Percentiles rank a stretch among this genome's conserved stretches.
Conservation (phyloP, 768 basidiomycete species). For the Rhizopogon sp. region DNA sequence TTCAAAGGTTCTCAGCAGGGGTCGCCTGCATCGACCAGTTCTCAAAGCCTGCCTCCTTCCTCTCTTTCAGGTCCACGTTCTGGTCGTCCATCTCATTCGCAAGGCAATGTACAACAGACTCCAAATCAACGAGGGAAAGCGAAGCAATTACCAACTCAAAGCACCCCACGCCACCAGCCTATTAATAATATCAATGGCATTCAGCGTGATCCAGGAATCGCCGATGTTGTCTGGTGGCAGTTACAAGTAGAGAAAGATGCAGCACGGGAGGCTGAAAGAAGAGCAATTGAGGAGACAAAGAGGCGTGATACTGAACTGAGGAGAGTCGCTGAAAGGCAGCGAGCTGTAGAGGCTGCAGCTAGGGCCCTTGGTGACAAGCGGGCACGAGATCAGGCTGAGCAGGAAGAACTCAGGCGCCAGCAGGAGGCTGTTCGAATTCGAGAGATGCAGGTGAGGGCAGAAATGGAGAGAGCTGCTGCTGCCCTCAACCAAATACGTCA, state of each 20-base stretch:
- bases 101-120: neutral
- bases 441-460: slow-evolving; percentile 12
- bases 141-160: neutral
- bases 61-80: neutral
- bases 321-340: slow-evolving; percentile 11
- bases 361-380: slow-evolving; percentile 13
- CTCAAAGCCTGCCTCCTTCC: neutral
- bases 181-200: neutral
- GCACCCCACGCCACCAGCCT: neutral
- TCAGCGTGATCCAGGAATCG: slow-evolving; percentile 46
- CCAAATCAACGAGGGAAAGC: neutral
- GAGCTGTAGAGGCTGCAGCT: slow-evolving; percentile 5
- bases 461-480: slow-evolving; percentile 12
- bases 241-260: slow-evolving; percentile 35
- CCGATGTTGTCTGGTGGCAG: slow-evolving; percentile 46
- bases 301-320: slow-evolving; percentile 14
- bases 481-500: slow-evolving; percentile 27
- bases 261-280: slow-evolving; percentile 13
- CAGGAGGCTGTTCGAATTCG: slow-evolving; percentile 14
- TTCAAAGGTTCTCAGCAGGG: neutral
- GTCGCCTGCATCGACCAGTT: neutral
- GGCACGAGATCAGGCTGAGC: slow-evolving; percentile 19
- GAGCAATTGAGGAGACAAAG: slow-evolving; percentile 13
- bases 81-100: neutral
- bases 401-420: slow-evolving; percentile 12